Evolutionary conservation across 2,329 filamentous ascomycete species (phyloP).

Genomic region (Phyllosticta citriasiana): DNA sequence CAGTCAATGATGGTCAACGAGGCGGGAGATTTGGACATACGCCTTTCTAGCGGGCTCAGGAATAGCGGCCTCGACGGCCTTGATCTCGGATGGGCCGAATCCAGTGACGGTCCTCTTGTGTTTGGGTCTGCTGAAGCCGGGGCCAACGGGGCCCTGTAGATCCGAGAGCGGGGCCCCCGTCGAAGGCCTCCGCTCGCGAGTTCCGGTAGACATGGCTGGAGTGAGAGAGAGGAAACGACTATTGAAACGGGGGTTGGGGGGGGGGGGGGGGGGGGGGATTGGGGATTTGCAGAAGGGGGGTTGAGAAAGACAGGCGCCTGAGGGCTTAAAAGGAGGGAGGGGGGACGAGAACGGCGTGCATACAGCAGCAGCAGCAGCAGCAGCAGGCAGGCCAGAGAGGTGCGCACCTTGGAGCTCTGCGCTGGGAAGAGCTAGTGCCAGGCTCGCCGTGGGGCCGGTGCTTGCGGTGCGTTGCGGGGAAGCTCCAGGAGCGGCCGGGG

Average conservation of each 20-base stretch:
- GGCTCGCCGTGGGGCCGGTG: neutral
- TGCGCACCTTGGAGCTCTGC: neutral
- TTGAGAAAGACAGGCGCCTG: neutral
- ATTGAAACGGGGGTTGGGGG: neutral
- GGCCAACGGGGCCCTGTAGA: conserved; percentile 76
- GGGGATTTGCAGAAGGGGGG: neutral
- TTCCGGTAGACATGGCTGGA: conserved; percentile 23
- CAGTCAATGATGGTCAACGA: conserved; percentile 2
- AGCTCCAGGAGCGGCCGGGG: neutral
- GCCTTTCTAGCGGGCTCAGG: conserved; percentile 79
- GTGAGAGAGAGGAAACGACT: neutral
- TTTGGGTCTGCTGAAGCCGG: conserved; percentile 82
- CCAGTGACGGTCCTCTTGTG: conserved; percentile 96
- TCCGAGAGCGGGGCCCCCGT: conserved; percentile 75
- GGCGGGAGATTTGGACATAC: conserved; percentile 41
- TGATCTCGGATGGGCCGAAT: conserved; percentile 84
- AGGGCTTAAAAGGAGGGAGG: neutral
- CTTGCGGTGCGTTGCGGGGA: neutral
- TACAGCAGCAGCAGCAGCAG: neutral
- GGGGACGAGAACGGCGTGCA: neutral
- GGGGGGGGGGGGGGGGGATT: too few species aligned
- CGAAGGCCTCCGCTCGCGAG: conserved; percentile 69
- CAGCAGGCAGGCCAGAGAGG: neutral
- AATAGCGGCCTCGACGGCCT: conserved; percentile 82
- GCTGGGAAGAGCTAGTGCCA: neutral